Base-by-base conservation (phyloP, 768 basidiomycete species). In the Leccinum variicolor region DNA sequence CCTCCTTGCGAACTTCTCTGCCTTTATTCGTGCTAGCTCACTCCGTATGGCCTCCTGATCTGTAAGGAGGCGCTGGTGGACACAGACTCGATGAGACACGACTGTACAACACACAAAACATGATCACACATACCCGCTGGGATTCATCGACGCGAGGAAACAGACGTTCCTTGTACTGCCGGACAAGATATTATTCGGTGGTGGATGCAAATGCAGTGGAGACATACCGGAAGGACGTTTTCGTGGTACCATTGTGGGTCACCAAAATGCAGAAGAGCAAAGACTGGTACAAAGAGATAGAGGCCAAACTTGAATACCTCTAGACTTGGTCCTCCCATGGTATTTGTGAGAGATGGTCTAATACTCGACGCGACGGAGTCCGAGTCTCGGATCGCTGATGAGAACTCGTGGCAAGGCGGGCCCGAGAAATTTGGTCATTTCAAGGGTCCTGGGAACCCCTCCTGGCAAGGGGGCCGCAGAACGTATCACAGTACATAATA, bases 191-290 rank as follows among this genome's bases (percentile, higher is more conserved):
- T 36, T 15, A 55, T 47, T 53, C 8, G 46, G 33, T 39, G 39
- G 36, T 21, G 21, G 33, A 19, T 29, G 31, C 47, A 55, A 31
- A 25, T 23, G 17, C 25, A 31, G 31, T 36, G 11, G 45, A 43
- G 29, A 61, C 84, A 55, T 69, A 92, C 89, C 8, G 92, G 91
- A 34, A 90, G 74, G 57, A 95, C 91, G 63, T 90, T 79, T 10
- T 43, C 75, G 55, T 81, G 79, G 67, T 94, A 94, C 92, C 92
- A 94, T 43, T 87, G 83, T 6, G 91, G 90, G 70, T 94, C 90
- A 46, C 92, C 92, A 67, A 90, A 94, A 72, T 93, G 89, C 51
- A 92, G 75, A 66, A 94, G 81, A 23, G 90, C 86, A 48, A 81
- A 75, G 56, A 94, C 84, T 10, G 92, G 92, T 57, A 92, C 85